Conservation (phyloP, 2,329 filamentous ascomycete species). For the Myrmaecium sp. region DNA sequence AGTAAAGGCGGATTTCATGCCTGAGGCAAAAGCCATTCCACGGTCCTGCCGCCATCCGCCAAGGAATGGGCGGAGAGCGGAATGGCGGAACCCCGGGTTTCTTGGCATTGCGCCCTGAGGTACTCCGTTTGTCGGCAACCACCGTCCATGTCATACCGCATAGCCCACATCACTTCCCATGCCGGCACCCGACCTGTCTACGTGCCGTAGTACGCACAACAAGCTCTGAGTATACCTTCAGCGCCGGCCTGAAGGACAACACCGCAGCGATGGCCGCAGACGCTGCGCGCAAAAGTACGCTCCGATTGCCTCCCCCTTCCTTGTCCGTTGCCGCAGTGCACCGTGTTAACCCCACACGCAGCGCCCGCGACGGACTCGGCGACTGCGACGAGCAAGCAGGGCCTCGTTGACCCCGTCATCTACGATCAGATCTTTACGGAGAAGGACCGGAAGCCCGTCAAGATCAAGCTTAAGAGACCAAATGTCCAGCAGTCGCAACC, state of each 20-base stretch:
- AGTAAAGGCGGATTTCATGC: too few relatives aligned
- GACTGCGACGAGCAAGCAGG: constrained; percentile 10
- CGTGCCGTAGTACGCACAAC: constrained; percentile 20
- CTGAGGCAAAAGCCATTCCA: too few relatives aligned
- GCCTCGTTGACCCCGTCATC: constrained; percentile 13
- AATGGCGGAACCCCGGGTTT: too few relatives aligned
- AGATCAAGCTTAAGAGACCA: constrained; percentile 38
- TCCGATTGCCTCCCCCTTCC: constrained; percentile 6
- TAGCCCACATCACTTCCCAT: not conserved
- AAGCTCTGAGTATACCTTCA: constrained; percentile 2
- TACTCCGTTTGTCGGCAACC: too few relatives aligned
- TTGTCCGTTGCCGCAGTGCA: constrained; percentile 8
- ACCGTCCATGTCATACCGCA: constrained; percentile 28
- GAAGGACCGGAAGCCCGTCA: constrained; percentile 23
- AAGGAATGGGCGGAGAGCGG: too few relatives aligned
- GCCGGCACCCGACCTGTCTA: too few relatives aligned
- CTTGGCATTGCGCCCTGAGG: too few relatives aligned
- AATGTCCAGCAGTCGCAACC: constrained; percentile 46
- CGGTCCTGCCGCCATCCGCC: too few relatives aligned
- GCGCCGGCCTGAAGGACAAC: constrained; percentile 4
- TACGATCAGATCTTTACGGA: constrained; percentile 19
- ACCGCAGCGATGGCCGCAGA: constrained; percentile 17
- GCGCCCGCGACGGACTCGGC: constrained; percentile 8
- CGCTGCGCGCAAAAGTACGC: constrained; percentile 20
- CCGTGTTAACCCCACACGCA: constrained; percentile 11